Evolutionary conservation across 2,329 filamentous ascomycete species (phyloP), one percentile per base, ranked within the genome.

Genomic region (Trichoderma endophyticum): DNA sequence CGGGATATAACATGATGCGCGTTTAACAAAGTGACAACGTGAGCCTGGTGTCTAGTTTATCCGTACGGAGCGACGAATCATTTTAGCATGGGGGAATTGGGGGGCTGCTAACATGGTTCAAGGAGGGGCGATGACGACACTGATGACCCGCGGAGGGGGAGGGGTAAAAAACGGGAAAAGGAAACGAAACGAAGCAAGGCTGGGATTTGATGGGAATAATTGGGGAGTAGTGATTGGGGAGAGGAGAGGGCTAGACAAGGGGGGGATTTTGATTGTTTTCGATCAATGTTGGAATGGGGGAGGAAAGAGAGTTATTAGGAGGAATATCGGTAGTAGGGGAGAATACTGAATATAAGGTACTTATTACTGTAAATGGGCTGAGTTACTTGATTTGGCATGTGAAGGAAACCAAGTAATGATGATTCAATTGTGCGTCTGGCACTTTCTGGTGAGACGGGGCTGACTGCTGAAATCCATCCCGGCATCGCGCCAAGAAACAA

Each of bases 71-170:
- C 54, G 54, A 57, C 54, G 54, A 57, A 57, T 18, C 54, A 21
- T 28, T 28, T 30, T 57, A 28, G 54, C 54, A 54, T 24, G 48
- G 48, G 48, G 21, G 39, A 43, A n/a, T 43, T 54, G 48, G 48
- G 11, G 48, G 48, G 21, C 21, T 24, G 21, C 48, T 54, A 54
- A 54, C 48, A 54, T 54, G 48, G 48, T 54, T 54, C 48, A 32
- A 60, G 61, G 69, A 71, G 66, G 66, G 66, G 66, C 66, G 60
- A 70, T 70, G 66, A 70, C 66, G 66, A 70, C 66, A 70, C 57
- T n/a, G 64, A 28, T 61, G 66, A 39, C 51, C 54, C n/a, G 65
- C 32, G 48, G 54, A 68, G 65, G 65, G 54, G 65, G 65, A 43
- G 65, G 65, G 54, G 65, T 67, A 57, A 39, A 67, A 43, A 12